Conservation (phyloP, 176 grass and related monocot species). For the Tuctoria greenei region DNA sequence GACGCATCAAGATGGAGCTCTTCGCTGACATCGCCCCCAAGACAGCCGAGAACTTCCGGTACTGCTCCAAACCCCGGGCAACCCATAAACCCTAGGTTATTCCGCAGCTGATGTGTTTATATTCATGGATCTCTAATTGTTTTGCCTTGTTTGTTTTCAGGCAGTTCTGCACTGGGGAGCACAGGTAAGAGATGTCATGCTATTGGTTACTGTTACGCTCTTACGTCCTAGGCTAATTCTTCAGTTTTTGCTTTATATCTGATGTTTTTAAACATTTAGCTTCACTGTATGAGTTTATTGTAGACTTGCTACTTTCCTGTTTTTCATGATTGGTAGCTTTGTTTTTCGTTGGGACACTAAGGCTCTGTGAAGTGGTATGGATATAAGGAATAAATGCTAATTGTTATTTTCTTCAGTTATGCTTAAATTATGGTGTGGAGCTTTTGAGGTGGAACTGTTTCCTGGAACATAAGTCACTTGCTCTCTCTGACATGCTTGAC, state of each 20-base stretch:
- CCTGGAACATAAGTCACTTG: not conserved
- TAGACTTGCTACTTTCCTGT: not conserved
- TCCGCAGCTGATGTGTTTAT: not conserved
- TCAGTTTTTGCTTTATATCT: not conserved
- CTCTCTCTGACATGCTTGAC: not conserved
- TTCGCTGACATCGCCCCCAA: conserved; percentile 86
- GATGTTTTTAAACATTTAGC: not conserved
- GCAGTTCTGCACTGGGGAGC: conserved; percentile 96
- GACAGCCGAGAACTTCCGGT: conserved; percentile 96
- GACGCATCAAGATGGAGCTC: conserved; percentile 99
- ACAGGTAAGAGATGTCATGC: conserved; percentile 51
- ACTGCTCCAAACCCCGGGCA: not conserved
- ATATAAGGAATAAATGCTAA: not conserved
- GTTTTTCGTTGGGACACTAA: not conserved
- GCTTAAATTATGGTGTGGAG: not conserved
- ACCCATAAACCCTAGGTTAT: conserved; percentile 34
- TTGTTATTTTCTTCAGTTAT: not conserved
- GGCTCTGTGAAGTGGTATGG: not conserved
- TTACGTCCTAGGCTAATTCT: conserved; percentile 11
- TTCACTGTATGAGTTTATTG: not conserved
- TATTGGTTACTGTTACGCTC: not conserved
- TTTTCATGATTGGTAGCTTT: not conserved
- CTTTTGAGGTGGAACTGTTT: not conserved
- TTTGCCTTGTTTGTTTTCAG: conserved; percentile 47
- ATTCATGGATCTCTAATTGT: conserved; percentile 34